phyloP scores from a whole-genome alignment of 2,329 filamentous ascomycete species.

The Ophiocordyceps camponoti-floridani region DNA sequence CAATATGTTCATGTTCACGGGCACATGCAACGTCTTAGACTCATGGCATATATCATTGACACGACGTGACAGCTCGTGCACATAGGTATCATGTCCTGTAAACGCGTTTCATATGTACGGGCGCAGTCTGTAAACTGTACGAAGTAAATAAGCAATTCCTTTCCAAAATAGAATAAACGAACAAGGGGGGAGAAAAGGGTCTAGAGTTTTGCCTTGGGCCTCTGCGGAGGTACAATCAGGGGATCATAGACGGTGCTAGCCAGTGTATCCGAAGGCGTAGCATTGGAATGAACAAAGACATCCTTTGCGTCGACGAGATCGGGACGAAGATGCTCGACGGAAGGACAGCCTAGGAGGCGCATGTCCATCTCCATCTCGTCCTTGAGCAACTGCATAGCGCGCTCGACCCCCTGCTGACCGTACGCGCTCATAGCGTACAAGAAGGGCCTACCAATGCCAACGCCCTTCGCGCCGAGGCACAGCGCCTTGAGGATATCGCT shows the following conservation, averaged over 20 bases:
- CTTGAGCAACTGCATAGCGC: slow-evolving; percentile 80
- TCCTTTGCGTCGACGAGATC: slow-evolving; percentile 64
- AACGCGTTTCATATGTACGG: too few species aligned
- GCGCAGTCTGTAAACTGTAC: too few species aligned
- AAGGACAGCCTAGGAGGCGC: slow-evolving; percentile 71
- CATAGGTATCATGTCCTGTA: too few species aligned
- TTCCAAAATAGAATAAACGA: too few species aligned
- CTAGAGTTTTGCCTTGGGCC: slow-evolving; percentile 33
- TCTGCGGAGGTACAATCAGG: slow-evolving; percentile 31
- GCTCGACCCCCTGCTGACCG: slow-evolving; percentile 69
- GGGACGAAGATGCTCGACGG: slow-evolving; percentile 60
- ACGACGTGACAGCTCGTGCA: too few species aligned
- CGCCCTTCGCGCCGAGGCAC: slow-evolving; percentile 77
- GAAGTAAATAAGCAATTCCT: too few species aligned
- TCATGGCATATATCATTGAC: too few species aligned
- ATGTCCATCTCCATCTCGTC: slow-evolving; percentile 99
- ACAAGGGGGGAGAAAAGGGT: background rate
- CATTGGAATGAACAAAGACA: slow-evolving; percentile 34
- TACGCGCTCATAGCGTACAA: slow-evolving; percentile 93
- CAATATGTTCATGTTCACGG: too few species aligned
- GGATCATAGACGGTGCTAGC: slow-evolving; percentile 33
- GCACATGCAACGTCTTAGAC: too few species aligned
- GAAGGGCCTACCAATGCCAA: slow-evolving; percentile 89
- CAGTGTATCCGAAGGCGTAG: slow-evolving; percentile 30
- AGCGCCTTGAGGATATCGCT: slow-evolving; percentile 94